Evolutionary conservation across 192 early-diverging fungal genomes (phyloP).

Genomic region (Coemansia pectinata): DNA sequence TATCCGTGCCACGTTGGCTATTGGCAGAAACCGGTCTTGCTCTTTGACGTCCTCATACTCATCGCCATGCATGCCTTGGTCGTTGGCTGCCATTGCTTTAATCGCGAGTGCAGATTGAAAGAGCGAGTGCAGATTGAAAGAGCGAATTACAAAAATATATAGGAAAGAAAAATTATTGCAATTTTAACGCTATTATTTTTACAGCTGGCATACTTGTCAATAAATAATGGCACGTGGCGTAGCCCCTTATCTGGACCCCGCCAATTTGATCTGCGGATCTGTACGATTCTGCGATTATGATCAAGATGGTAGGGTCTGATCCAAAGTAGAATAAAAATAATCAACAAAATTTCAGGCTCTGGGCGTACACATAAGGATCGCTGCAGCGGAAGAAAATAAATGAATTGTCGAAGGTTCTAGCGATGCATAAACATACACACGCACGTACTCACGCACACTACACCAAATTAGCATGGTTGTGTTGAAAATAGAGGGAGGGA

Average conservation of each 20-base stretch:
- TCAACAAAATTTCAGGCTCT: no score
- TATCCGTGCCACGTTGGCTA: constrained; percentile 94
- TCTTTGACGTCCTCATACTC: constrained; percentile 82
- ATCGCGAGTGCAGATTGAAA: not conserved
- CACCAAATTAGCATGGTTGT: not conserved
- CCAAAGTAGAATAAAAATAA: no score
- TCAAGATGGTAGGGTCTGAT: not conserved
- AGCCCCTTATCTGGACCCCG: not conserved
- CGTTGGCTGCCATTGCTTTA: constrained; percentile 34
- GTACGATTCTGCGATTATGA: not conserved
- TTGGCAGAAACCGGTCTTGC: constrained; percentile 95
- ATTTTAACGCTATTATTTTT: not conserved
- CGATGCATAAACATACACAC: not conserved
- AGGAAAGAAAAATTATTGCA: not conserved
- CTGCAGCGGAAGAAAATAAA: not conserved
- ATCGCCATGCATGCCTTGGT: constrained; percentile 33
- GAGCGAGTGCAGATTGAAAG: not conserved
- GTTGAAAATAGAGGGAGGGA: not conserved
- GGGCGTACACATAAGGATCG: not conserved
- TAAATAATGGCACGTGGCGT: not conserved
- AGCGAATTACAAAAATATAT: not conserved
- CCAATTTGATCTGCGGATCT: not conserved
- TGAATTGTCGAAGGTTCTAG: not conserved
- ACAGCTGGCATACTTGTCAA: not conserved
- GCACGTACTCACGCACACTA: not conserved